Base-by-base conservation (phyloP, 352 stramenopile species). In the Globisporangium paddicum region DNA sequence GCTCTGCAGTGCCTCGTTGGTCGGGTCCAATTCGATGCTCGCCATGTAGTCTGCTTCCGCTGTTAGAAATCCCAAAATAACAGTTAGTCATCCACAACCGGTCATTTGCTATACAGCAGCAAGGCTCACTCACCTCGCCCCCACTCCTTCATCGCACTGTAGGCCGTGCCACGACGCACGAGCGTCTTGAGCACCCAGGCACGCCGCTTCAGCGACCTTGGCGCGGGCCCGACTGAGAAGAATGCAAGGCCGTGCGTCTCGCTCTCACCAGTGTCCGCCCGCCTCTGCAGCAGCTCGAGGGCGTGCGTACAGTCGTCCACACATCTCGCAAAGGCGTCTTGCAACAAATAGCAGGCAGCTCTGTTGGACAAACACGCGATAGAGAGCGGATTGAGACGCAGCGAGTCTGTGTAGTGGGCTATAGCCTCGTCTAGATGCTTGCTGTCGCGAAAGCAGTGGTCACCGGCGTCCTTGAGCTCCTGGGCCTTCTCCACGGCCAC, bases 101-200 rank as follows among this genome's bases (percentile, higher is more conserved):
- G 25, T n/a, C n/a, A 46, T 25, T 21, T 44, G 34, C 32, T 35
- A 35, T 35, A 7, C 8, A 10, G 8, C 32, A 19, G 5, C 38
- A 14, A 16, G 44, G 7, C 21, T 21, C 1, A 32, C 65, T 25
- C 40, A 87, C 82, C 83, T 74, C 72, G 64, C 0, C 65, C 42
- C 42, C 71, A 77, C 8, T 77, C 32, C 2, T 57, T 45, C 53
- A 80, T 70, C 7, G 63, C 71, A 19, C 67, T 60, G 32, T 75
- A 72, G 8, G 79, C 84, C 6, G 77, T 76, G 35, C 78, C 84
- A 11, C 84, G 77, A 51, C 80, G 73, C 37, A 90, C 77, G 3
- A 93, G 67, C 1, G 82, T 90, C 61, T 87, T 87, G n/a, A 93
- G 58, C 0, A 93, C 84, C 78, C 81, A 93, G 13, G 58, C 66